A percentile compares a stretch with the other conserved stretches of the same genome.
Conservation (phyloP, 139 green algal species). For the Chlorella ohadii region DNA sequence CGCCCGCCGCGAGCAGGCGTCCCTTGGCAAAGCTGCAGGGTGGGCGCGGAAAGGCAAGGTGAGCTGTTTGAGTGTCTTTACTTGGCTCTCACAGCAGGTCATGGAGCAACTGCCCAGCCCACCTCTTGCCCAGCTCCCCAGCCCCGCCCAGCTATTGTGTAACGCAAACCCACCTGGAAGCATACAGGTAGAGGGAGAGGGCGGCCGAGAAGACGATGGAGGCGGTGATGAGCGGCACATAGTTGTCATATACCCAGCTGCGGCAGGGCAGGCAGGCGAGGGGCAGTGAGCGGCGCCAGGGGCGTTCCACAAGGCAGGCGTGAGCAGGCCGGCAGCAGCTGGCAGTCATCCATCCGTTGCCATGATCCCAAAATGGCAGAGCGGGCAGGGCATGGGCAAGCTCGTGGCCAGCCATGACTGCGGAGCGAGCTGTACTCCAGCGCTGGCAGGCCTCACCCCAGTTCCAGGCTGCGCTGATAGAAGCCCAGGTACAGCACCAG, state of each 20-base stretch:
- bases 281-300: too few relatives aligned
- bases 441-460: slow-evolving; percentile 41
- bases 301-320: too few relatives aligned
- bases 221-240: slow-evolving; percentile 80
- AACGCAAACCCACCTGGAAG: slow-evolving; percentile 32
- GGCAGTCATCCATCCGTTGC: too few relatives aligned
- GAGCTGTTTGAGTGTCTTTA: too few relatives aligned
- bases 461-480: slow-evolving; percentile 43
- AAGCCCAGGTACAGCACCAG: slow-evolving; percentile 73
- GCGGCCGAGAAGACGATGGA: slow-evolving; percentile 61
- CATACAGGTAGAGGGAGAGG: slow-evolving; percentile 75
- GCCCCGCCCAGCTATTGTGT: not conserved
- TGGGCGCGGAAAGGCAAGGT: not conserved
- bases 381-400: not conserved
- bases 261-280: not conserved
- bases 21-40: slow-evolving; percentile 9
- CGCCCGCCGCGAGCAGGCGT: slow-evolving; percentile 59
- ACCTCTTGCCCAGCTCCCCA: not conserved
- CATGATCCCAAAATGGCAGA: not conserved
- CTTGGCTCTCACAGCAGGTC: too few relatives aligned
- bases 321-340: too few relatives aligned
- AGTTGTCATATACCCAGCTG: slow-evolving; percentile 82
- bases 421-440: not conserved
- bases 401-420: not conserved
- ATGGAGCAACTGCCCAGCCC: too few relatives aligned